These are phyloP conservation scores for Blastobotrys chiropterorum DNA, from an alignment of 805 yeast species.

Conservation along the genomic window DNA sequence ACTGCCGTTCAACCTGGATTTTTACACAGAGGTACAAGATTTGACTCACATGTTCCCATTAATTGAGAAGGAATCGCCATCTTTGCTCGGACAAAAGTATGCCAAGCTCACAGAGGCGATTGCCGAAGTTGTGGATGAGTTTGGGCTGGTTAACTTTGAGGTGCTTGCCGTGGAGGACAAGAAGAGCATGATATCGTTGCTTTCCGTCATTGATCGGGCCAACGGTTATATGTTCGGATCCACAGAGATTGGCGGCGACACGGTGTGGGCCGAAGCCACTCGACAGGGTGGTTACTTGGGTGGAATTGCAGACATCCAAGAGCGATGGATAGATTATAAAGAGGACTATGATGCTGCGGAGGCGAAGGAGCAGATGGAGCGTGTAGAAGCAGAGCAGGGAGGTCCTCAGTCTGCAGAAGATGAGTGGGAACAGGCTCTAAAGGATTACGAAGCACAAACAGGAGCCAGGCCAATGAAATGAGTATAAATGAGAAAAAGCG, in stretches of 20 bases:
- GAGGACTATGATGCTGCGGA: slow-evolving; percentile 65
- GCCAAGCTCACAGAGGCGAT: slow-evolving; percentile 67
- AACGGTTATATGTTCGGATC: slow-evolving; percentile 91
- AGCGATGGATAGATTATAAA: slow-evolving; percentile 89
- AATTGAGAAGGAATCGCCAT: slow-evolving; percentile 65
- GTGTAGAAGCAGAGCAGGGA: slow-evolving; percentile 31
- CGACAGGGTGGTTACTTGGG: slow-evolving; percentile 55
- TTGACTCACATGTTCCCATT: slow-evolving; percentile 59
- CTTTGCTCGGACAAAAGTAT: slow-evolving; percentile 53
- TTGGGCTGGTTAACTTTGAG: slow-evolving; percentile 79
- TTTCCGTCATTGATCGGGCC: slow-evolving; percentile 78
- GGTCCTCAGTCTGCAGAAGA: slow-evolving; percentile 39
- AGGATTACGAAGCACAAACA: slow-evolving; percentile 45
- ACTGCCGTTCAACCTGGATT: slow-evolving; percentile 71
- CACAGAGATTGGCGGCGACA: slow-evolving; percentile 94
- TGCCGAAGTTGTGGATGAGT: slow-evolving; percentile 80
- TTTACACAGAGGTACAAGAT: slow-evolving; percentile 90
- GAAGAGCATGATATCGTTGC: slow-evolving; percentile 77
- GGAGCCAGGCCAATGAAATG: not conserved
- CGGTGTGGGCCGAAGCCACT: slow-evolving; percentile 94
- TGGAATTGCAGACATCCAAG: slow-evolving; percentile 70
- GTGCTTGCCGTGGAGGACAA: slow-evolving; percentile 90
- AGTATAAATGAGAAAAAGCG: not conserved
- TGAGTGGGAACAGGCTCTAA: slow-evolving; percentile 63
- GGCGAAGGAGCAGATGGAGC: slow-evolving; percentile 38